Evolutionary conservation across 345 rosid species (phyloP), one percentile per base, ranked within the genome.

Genomic region (Eucalyptus regnans): DNA sequence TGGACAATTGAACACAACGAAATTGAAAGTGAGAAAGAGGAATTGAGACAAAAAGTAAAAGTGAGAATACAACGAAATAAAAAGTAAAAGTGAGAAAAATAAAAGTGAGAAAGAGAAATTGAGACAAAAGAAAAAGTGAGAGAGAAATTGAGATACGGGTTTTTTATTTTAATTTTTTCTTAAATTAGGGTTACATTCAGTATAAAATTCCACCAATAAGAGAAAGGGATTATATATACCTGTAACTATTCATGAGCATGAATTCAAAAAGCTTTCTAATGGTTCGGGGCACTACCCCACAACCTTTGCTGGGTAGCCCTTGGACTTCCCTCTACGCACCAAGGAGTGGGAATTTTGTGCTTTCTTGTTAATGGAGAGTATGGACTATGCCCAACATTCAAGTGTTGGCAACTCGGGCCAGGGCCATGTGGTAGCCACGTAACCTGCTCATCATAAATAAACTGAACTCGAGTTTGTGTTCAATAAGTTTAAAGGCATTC

Each of bases 361-460:
- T 9, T 56, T 22, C 3, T 23, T 56, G 0, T 23, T 4, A 10
- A 56, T 0, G 12, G 1, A 23, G 29, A 56, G 13, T 56, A 25
- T 56, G 62, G 23, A 25, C 6, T 56, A 56, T 25, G 12, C 29
- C 13, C 29, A 9, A 23, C 6, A 23, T 56, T 56, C 0, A 29
- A 3, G 31, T 27, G 31, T 27, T 12, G 68, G 15, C 68, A 60
- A 62, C 16, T 62, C 16, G 16, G 8, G 33, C 8, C 1, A 5
- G 7, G 8, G 33, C 1, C 31, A 62, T 1, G 0, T 29, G 31
- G 16, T 6, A 60, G 16, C 4, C 4, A 27, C 2, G 0, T 12
- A 29, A 62, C 4, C 4, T 12, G 4, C 0, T 62, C 68, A 12
- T 27, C 68, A 1, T 62, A 62, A 27, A 29, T 62, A 62, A 27